These are phyloP conservation scores for barley (Hordeum vulgare) DNA, from an alignment of 176 grass and related monocot species.

Conservation along the genomic window MorexV3_pseudomolecules_assembly NC_058522.1:313574073-313574572, in stretches of 20 bases:
- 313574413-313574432: conserved; percentile 13
- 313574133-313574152: conserved; percentile 3
- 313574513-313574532: neutral
- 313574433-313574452: conserved; percentile 36
- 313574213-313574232: conserved; percentile 20
- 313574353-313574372: conserved; percentile 29
- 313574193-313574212: conserved; percentile 46
- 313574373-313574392: conserved; percentile 44
- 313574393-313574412: conserved; percentile 15
- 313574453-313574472: conserved; percentile 60
- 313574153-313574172: conserved; percentile 15
- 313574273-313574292: neutral
- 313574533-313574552: conserved; percentile 53
- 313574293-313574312: neutral
- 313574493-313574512: conserved; percentile 13
- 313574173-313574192: conserved; percentile 22
- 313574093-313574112: conserved; percentile 50
- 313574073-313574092: conserved; percentile 30
- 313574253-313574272: neutral
- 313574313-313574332: conserved; percentile 40
- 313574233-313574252: neutral
- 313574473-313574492: conserved; percentile 56
- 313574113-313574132: conserved; percentile 36
- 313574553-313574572: conserved; percentile 66
- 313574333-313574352: conserved; percentile 31